phyloP scores from a whole-genome alignment of 208 protist species.

The Trypanosomatidae sp. region DNA sequence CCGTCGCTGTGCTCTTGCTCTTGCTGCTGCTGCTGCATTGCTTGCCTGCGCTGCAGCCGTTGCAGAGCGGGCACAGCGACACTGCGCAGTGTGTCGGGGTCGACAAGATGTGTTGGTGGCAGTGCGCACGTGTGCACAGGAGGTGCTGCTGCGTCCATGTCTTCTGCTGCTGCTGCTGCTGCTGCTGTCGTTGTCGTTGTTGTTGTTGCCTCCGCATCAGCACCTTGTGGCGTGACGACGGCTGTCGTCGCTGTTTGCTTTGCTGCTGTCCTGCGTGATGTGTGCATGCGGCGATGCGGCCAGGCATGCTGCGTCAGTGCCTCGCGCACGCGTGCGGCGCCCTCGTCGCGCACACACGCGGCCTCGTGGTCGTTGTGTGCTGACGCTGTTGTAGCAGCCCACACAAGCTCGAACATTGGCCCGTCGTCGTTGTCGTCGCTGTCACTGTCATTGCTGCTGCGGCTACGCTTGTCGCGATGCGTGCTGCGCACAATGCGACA shows the following conservation, averaged over 20 bases:
- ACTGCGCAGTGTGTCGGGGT: constrained; percentile 36
- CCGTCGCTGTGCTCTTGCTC: constrained; percentile 1
- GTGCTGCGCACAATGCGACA: no score
- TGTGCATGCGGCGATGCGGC: no score
- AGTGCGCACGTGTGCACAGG: constrained; percentile 19
- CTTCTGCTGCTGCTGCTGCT: background rate
- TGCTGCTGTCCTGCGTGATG: background rate
- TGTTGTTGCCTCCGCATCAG: background rate
- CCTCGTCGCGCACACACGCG: no score
- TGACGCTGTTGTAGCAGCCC: no score
- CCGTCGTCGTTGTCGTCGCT: no score
- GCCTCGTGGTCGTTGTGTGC: no score
- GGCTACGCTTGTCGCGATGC: no score
- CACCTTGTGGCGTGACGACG: no score
- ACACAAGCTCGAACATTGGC: no score
- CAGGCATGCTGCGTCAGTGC: constrained; percentile 47
- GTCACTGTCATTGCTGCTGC: no score
- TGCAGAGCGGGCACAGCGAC: constrained; percentile 16
- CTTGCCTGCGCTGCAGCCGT: background rate
- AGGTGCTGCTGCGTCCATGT: background rate
- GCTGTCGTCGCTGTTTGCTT: no score
- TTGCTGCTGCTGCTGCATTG: no score
- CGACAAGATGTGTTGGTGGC: constrained; percentile 31
- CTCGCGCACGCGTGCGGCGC: constrained; percentile 17
- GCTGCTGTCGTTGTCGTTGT: background rate